These are phyloP conservation scores for Paspalum notatum DNA, from an alignment of 176 grass and related monocot species.

Conservation along the genomic window DNA sequence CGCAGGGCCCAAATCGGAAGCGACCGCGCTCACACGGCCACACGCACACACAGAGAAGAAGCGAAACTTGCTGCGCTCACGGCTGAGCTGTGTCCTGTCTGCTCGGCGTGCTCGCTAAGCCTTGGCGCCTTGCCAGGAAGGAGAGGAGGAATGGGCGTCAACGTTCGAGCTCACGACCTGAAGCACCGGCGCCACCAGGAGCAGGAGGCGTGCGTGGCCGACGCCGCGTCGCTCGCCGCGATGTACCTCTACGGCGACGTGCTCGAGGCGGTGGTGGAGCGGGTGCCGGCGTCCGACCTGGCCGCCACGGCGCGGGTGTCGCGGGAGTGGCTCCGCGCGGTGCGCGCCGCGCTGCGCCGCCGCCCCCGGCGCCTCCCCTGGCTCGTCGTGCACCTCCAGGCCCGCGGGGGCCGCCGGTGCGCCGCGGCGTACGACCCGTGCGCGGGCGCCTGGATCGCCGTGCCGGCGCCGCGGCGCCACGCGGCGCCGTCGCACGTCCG, in stretches of 20 bases:
- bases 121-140: no score
- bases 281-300: slow-evolving; percentile 62
- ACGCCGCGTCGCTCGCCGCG: slow-evolving; percentile 23
- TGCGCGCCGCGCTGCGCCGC: slow-evolving; percentile 59
- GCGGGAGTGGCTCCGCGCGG: slow-evolving; percentile 70
- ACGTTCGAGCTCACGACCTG: not conserved
- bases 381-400: slow-evolving; percentile 69
- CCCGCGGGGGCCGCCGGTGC: slow-evolving; percentile 2
- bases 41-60: not conserved
- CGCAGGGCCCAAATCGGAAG: not conserved
- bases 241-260: slow-evolving; percentile 72
- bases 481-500: slow-evolving; percentile 38
- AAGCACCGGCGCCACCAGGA: slow-evolving; percentile 15
- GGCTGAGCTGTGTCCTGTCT: not conserved
- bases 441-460: slow-evolving; percentile 60
- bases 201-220: not conserved
- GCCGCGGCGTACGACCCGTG: slow-evolving; percentile 56
- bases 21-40: not conserved
- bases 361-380: slow-evolving; percentile 60
- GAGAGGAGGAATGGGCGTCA: slow-evolving; percentile 18
- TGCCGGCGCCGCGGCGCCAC: slow-evolving; percentile 32
- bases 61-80: not conserved
- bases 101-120: no score
- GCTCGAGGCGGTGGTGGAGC: slow-evolving; percentile 69
- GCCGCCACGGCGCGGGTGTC: slow-evolving; percentile 67